These are phyloP conservation scores for Tetrahymena elliotti DNA, from an alignment of 73 alveolate genomes.

Conservation along the genomic window DNA sequence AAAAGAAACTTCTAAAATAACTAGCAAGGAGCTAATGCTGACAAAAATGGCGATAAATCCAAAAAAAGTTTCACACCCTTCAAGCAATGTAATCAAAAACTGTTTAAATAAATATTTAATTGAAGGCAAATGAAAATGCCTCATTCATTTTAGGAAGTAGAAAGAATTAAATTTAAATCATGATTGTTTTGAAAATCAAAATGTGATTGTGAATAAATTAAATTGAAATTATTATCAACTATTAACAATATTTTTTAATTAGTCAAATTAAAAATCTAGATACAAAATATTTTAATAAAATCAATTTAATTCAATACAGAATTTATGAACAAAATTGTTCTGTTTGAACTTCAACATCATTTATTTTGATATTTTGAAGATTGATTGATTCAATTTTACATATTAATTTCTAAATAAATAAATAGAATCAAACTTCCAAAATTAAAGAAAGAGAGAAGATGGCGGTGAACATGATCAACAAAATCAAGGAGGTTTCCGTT, in stretches of 20 bases:
- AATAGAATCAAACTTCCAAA: not conserved
- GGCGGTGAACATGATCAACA: not conserved
- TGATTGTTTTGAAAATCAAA: not conserved
- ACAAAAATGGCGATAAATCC: not conserved
- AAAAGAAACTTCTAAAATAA: not conserved
- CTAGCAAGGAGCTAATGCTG: not conserved
- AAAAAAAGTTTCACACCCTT: not conserved
- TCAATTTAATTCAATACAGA: too few species aligned
- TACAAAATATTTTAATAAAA: too few species aligned
- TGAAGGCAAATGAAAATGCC: not conserved
- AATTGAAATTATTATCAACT: too few species aligned
- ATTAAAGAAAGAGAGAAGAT: not conserved
- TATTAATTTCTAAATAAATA: too few species aligned
- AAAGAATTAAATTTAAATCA: not conserved
- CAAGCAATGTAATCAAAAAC: not conserved
- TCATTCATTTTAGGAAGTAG: not conserved
- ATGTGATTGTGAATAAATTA: not conserved
- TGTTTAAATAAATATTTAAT: not conserved
- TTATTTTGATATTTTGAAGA: too few species aligned
- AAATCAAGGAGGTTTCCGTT: not conserved
- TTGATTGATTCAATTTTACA: not conserved
- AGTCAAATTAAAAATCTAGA: too few species aligned
- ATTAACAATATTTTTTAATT: too few species aligned
- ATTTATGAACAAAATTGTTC: too few species aligned
- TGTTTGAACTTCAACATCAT: too few species aligned